phyloP scores from a whole-genome alignment of 306 rosid genomes.

The Inga leiocalycina region DNA sequence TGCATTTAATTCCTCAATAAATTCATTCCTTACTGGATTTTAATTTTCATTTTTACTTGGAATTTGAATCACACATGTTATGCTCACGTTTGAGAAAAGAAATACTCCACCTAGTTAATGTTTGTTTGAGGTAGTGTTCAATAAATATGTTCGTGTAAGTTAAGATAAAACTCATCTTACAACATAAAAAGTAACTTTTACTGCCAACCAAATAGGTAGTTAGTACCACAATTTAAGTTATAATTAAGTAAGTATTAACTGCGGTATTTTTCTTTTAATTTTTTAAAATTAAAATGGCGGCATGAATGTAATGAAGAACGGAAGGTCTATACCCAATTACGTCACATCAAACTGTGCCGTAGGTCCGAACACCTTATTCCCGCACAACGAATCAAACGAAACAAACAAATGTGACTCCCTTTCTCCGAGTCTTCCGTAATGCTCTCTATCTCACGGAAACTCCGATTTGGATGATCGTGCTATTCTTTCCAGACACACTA shows the following conservation, averaged over 20 bases:
- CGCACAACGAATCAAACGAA: constrained; percentile 6
- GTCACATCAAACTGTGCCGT: neutral
- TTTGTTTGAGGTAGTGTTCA: too few species aligned
- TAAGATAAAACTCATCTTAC: too few species aligned
- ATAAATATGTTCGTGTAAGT: too few species aligned
- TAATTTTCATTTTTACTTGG: too few species aligned
- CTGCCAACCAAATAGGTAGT: too few species aligned
- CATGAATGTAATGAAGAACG: neutral
- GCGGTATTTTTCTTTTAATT: neutral
- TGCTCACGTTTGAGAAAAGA: too few species aligned
- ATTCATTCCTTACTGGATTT: too few species aligned
- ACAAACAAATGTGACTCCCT: neutral
- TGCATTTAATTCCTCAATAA: too few species aligned
- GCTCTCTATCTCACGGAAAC: constrained; percentile 33
- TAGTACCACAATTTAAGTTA: neutral
- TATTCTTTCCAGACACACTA: neutral
- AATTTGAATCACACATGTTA: too few species aligned
- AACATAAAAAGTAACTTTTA: too few species aligned
- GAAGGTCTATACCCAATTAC: neutral
- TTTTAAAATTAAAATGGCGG: neutral
- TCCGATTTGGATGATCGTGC: neutral
- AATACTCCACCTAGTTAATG: too few species aligned
- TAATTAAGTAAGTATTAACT: too few species aligned
- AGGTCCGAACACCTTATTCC: constrained; percentile 6
- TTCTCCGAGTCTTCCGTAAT: neutral